These are phyloP conservation scores for Phaffia tasmanica DNA, from an alignment of 768 basidiomycete genomes.

Conservation along the genomic window DNA sequence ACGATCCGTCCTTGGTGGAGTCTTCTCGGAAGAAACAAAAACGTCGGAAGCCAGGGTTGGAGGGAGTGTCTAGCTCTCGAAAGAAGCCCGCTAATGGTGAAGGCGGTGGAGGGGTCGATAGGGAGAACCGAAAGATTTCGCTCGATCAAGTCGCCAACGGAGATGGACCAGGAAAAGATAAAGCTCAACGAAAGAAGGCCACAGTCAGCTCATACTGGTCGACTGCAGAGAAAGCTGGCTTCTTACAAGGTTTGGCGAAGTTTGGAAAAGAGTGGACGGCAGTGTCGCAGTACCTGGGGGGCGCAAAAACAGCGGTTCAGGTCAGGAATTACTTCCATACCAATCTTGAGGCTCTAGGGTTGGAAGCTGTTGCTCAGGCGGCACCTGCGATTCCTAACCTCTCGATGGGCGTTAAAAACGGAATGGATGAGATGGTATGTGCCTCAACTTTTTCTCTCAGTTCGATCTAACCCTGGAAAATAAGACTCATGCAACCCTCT, in stretches of 20 bases:
- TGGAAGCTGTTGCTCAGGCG: slow-evolving; percentile 6
- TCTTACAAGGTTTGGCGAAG: slow-evolving; percentile 4
- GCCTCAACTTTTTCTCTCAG: neutral
- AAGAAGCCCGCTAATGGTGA: too few relatives aligned
- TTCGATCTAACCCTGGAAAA: neutral
- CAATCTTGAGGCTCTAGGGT: slow-evolving; percentile 3
- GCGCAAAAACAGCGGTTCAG: slow-evolving; percentile 16
- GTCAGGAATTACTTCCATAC: slow-evolving; percentile 16
- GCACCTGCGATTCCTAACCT: neutral
- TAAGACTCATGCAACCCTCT: neutral
- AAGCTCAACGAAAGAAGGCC: slow-evolving; percentile 6
- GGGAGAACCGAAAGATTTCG: too few relatives aligned
- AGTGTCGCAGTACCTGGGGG: slow-evolving; percentile 5
- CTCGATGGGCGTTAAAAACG: neutral
- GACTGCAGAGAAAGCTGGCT: slow-evolving; percentile 13
- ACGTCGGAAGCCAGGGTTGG: too few relatives aligned
- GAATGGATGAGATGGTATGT: neutral
- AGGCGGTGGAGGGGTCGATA: too few relatives aligned
- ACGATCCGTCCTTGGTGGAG: too few relatives aligned
- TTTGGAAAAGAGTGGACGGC: slow-evolving; percentile 16
- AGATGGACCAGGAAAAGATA: too few relatives aligned
- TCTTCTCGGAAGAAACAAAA: slow-evolving; percentile 7
- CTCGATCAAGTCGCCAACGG: too few relatives aligned
- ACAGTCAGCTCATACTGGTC: slow-evolving; percentile 17
- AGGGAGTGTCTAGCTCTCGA: too few relatives aligned